These are phyloP conservation scores for Artomyces pyxidatus DNA, from an alignment of 768 basidiomycete species.

Conservation along the genomic window DNA sequence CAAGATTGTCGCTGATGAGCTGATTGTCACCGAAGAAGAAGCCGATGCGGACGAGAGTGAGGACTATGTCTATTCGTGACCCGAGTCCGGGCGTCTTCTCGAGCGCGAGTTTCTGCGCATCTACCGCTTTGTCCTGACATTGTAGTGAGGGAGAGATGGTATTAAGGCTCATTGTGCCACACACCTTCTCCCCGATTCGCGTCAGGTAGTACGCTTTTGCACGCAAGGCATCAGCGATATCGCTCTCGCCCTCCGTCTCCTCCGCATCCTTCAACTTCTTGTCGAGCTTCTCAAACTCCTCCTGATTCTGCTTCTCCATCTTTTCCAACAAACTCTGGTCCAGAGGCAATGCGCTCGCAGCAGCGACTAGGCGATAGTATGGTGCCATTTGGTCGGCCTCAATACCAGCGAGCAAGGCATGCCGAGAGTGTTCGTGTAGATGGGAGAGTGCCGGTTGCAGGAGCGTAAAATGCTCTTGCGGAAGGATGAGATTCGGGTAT, in stretches of 20 bases:
- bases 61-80: constrained; percentile 85
- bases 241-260: constrained; percentile 88
- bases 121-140: constrained; percentile 78
- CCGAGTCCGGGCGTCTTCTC: constrained; percentile 92
- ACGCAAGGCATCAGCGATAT: constrained; percentile 82
- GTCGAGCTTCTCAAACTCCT: constrained; percentile 67
- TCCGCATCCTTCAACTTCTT: constrained; percentile 77
- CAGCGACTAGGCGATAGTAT: constrained; percentile 57
- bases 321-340: constrained; percentile 45
- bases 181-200: constrained; percentile 75
- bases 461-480: constrained; percentile 74
- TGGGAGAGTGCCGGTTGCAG: constrained; percentile 49
- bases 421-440: constrained; percentile 60
- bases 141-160: too few relatives aligned
- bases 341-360: constrained; percentile 39
- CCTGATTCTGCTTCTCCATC: constrained; percentile 64
- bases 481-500: constrained; percentile 76
- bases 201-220: constrained; percentile 82
- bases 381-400: constrained; percentile 86
- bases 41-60: constrained; percentile 82
- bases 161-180: too few relatives aligned
- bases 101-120: constrained; percentile 75
- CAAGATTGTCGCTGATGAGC: constrained; percentile 62
- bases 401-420: constrained; percentile 63
- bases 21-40: constrained; percentile 81